Evolutionary conservation across 1,284 basidiomycete genomes (phyloP).

Genomic region (Apiotrichum porosum): DNA sequence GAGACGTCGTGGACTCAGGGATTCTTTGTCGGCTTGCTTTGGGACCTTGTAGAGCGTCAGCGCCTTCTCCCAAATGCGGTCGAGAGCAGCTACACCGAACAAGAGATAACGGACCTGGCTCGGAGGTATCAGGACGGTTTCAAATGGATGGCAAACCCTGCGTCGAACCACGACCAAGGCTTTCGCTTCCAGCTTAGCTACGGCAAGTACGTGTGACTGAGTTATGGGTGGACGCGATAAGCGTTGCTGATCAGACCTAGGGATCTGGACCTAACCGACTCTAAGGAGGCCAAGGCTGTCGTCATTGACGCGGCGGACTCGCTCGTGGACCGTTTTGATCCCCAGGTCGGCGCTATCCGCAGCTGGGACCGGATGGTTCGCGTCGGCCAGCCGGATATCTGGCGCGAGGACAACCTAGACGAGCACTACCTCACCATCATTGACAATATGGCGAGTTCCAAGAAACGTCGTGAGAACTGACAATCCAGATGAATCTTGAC

Average conservation of each 20-base stretch:
- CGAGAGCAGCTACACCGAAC: conserved; percentile 17
- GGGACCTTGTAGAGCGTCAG: conserved; percentile 32
- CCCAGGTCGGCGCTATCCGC: conserved; percentile 34
- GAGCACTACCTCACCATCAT: conserved; percentile 43
- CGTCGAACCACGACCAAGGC: conserved; percentile 40
- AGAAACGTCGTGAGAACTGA: neutral
- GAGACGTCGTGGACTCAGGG: conserved; percentile 36
- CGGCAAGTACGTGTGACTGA: too few species aligned
- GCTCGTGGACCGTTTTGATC: conserved; percentile 32
- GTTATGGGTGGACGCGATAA: conserved; percentile 7
- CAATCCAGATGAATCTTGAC: conserved; percentile 42
- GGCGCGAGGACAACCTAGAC: conserved; percentile 27
- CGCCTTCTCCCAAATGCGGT: conserved; percentile 20
- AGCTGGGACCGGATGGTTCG: conserved; percentile 31
- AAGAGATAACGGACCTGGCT: conserved; percentile 27
- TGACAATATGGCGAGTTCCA: conserved; percentile 37
- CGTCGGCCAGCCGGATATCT: conserved; percentile 18
- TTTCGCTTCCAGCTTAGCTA: conserved; percentile 39
- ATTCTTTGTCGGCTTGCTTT: conserved; percentile 39
- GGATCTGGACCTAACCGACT: conserved; percentile 30
- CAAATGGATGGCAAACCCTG: conserved; percentile 20
- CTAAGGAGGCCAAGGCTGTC: conserved; percentile 25
- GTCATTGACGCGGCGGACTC: conserved; percentile 37
- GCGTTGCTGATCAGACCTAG: too few species aligned
- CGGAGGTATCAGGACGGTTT: conserved; percentile 32